Conservation (phyloP, 148 eudicot genomes). For the Selenicereus undatus region DNA sequence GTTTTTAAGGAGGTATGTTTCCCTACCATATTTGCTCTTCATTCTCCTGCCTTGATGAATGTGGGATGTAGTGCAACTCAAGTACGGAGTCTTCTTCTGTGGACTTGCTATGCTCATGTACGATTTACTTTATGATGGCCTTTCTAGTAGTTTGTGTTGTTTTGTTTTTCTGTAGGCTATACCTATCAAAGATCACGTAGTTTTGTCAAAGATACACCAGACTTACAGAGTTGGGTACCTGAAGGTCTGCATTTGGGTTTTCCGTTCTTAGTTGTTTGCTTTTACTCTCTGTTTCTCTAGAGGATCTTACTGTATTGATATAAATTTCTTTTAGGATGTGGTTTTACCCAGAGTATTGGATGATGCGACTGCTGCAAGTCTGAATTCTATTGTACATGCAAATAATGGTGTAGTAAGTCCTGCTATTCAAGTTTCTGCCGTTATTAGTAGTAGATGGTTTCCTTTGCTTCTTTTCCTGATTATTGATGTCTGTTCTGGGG, state of each 20-base stretch:
- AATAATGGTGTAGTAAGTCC: conserved; percentile 84
- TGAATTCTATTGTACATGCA: conserved; percentile 81
- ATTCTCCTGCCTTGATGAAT: not conserved
- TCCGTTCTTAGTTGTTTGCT: conserved; percentile 10
- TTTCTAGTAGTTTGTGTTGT: conserved; percentile 4
- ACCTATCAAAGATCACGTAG: conserved; percentile 77
- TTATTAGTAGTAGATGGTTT: not conserved
- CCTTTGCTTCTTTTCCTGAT: not conserved
- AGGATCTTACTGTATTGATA: conserved; percentile 1
- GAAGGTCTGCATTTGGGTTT: conserved; percentile 46
- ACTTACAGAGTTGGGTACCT: conserved; percentile 85
- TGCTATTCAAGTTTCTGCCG: not conserved
- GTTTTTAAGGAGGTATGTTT: conserved; percentile 79
- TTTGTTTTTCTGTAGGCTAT: conserved; percentile 52
- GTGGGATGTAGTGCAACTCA: not conserved
- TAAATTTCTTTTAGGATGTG: conserved; percentile 57
- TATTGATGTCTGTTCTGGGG: conserved; percentile 8
- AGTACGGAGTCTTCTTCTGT: not conserved
- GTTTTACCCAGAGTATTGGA: conserved; percentile 80
- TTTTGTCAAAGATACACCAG: conserved; percentile 91
- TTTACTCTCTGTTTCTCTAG: conserved; percentile 8
- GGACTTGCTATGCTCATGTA: not conserved
- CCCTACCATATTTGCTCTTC: not conserved
- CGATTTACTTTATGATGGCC: not conserved
- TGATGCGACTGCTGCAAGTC: conserved; percentile 64